Conservation (phyloP, 495 filamentous ascomycete genomes). For the Elaphomyces granulatus region DNA sequence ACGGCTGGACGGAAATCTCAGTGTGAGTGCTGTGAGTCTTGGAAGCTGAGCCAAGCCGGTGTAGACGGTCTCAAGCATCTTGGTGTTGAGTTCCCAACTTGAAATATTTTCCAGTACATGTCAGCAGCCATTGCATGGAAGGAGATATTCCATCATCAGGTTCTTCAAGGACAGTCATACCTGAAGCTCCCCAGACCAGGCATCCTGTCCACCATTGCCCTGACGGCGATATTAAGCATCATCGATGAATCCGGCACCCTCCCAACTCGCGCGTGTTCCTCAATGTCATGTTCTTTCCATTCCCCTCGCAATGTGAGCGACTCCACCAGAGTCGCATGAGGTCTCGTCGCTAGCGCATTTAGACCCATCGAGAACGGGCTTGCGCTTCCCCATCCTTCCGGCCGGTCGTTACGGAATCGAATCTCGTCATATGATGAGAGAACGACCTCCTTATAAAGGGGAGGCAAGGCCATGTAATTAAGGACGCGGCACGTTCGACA, state of each 20-base stretch:
- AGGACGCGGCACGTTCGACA: conserved; percentile 47
- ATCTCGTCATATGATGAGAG: conserved; percentile 46
- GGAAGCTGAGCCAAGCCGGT: conserved; percentile 34
- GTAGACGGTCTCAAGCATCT: conserved; percentile 47
- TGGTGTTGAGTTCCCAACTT: conserved; percentile 49
- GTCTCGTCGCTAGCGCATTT: conserved; percentile 43
- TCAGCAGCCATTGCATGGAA: too few relatives aligned
- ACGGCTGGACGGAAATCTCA: conserved; percentile 41
- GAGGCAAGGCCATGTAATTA: conserved; percentile 50
- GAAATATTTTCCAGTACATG: too few relatives aligned
- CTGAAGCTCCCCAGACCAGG: conserved; percentile 37
- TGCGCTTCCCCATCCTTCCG: conserved; percentile 45
- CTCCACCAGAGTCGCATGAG: conserved; percentile 36
- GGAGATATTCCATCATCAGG: too few relatives aligned
- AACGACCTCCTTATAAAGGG: conserved; percentile 41
- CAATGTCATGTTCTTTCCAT: conserved; percentile 42
- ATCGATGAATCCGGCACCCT: conserved; percentile 48
- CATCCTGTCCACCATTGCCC: conserved; percentile 47
- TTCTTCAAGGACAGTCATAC: conserved; percentile 11
- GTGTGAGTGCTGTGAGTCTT: conserved; percentile 37
- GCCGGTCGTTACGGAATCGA: conserved; percentile 42
- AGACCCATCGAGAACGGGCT: conserved; percentile 50
- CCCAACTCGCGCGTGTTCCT: conserved; percentile 41
- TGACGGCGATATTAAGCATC: conserved; percentile 46
- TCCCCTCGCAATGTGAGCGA: conserved; percentile 40